Evolutionary conservation across 495 filamentous ascomycete genomes (phyloP).

Genomic region (Pseudoneurospora amorphoporcata): DNA sequence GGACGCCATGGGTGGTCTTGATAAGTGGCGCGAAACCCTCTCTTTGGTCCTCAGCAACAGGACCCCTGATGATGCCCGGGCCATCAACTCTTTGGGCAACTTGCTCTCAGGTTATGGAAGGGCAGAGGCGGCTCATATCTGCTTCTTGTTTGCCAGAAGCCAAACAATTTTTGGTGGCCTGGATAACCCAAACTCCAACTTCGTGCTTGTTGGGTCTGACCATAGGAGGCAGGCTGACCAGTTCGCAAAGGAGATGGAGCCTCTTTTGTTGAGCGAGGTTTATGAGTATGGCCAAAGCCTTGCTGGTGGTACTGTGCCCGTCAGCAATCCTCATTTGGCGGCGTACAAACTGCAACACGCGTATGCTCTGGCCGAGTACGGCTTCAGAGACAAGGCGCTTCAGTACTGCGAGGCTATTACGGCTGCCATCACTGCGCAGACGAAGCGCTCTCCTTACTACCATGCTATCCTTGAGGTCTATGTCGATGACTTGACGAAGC

Average conservation of each 20-base stretch:
- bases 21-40: constrained; percentile 89
- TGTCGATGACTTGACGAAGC: constrained; percentile 73
- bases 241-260: constrained; percentile 67
- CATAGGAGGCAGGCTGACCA: constrained; percentile 55
- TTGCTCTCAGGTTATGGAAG: constrained; percentile 81
- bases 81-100: constrained; percentile 69
- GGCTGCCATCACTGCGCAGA: constrained; percentile 68
- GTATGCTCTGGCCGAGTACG: constrained; percentile 69
- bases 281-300: constrained; percentile 79
- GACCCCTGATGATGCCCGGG: constrained; percentile 63
- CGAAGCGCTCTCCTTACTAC: constrained; percentile 74
- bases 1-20: constrained; percentile 71
- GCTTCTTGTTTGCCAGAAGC: constrained; percentile 50
- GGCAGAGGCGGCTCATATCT: constrained; percentile 84
- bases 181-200: constrained; percentile 69
- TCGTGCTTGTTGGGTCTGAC: constrained; percentile 77
- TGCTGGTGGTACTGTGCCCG: constrained; percentile 40
- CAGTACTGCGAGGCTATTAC: constrained; percentile 84
- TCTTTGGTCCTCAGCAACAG: constrained; percentile 79
- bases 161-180: constrained; percentile 63
- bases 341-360: constrained; percentile 86
- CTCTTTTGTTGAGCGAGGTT: constrained; percentile 79
- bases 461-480: constrained; percentile 59
- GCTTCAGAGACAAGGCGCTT: constrained; percentile 70
- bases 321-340: constrained; percentile 69